Conservation (phyloP, 371 early-diverging fungal species). For the Nosema muscidifuracis region DNA sequence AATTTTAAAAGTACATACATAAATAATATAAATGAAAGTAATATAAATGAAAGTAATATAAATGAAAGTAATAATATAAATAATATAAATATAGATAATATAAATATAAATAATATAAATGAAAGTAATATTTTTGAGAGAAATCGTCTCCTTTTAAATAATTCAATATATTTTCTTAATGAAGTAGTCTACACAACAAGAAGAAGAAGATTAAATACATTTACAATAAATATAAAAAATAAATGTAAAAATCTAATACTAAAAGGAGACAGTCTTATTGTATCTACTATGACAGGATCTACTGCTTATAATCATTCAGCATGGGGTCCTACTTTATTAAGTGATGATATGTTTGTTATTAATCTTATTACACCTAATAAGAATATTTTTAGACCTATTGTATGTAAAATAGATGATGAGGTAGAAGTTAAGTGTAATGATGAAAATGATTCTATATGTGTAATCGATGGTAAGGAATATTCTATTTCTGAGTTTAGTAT, state of each 20-base stretch:
- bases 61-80: too few species aligned
- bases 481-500: slow-evolving; percentile 63
- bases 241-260: slow-evolving; percentile 8
- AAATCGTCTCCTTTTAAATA: slow-evolving; percentile 21
- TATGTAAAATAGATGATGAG: neutral
- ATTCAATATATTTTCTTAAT: slow-evolving; percentile 35
- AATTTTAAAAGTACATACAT: neutral
- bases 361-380: slow-evolving; percentile 35
- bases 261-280: slow-evolving; percentile 54
- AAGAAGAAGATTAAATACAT: slow-evolving; percentile 21
- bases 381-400: slow-evolving; percentile 27
- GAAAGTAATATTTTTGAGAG: too few species aligned
- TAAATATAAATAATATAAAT: too few species aligned
- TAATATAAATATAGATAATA: too few species aligned
- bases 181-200: slow-evolving; percentile 45
- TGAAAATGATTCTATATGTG: neutral
- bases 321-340: slow-evolving; percentile 44
- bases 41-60: too few species aligned
- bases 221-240: slow-evolving; percentile 27
- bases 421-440: slow-evolving; percentile 8
- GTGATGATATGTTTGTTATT: slow-evolving; percentile 1
- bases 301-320: slow-evolving; percentile 56
- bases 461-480: slow-evolving; percentile 38
- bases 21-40: too few species aligned
- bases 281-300: slow-evolving; percentile 47